These are phyloP conservation scores for Colletotrichum siamense DNA, from an alignment of 2,329 filamentous ascomycete species.

Conservation along the genomic window DNA sequence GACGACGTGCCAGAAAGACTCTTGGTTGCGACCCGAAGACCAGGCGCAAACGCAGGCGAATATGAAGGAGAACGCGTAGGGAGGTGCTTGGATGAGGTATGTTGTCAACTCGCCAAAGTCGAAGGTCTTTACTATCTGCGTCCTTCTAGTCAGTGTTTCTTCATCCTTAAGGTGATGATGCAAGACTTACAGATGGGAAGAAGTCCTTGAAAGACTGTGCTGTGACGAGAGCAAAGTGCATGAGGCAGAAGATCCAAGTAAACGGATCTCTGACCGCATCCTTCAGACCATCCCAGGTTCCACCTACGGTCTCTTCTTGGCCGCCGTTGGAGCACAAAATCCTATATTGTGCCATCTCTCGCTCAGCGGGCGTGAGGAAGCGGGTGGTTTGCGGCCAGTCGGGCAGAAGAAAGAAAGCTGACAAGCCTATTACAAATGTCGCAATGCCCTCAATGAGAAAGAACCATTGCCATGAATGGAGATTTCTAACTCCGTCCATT, in stretches of 20 bases:
- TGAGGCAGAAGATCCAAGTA: conserved; percentile 43
- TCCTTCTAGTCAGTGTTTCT: background rate
- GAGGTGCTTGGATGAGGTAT: conserved; percentile 44
- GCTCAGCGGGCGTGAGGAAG: conserved; percentile 45
- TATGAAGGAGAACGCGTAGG: conserved; percentile 44
- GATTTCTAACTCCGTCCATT: conserved; percentile 42
- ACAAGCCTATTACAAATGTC: conserved; percentile 37
- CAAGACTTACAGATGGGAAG: conserved; percentile 39
- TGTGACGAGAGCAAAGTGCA: conserved; percentile 50
- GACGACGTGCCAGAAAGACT: conserved; percentile 44
- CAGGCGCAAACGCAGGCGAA: conserved; percentile 38
- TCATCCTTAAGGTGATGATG: too few species aligned
- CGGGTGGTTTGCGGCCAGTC: conserved; percentile 41
- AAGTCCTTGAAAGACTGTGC: conserved; percentile 46
- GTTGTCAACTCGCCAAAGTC: conserved; percentile 32
- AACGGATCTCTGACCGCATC: conserved; percentile 38
- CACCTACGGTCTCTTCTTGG: conserved; percentile 36
- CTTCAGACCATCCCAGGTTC: conserved; percentile 40
- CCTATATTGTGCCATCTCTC: conserved; percentile 41
- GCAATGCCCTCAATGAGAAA: conserved; percentile 47
- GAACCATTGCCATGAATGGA: conserved; percentile 51
- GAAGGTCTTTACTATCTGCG: conserved; percentile 31
- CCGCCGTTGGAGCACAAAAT: conserved; percentile 40
- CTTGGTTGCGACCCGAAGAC: conserved; percentile 38
- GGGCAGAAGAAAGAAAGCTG: conserved; percentile 41